These are phyloP conservation scores for Filobasidium wieringae DNA, from an alignment of 768 basidiomycete genomes.

Conservation along the genomic window DNA sequence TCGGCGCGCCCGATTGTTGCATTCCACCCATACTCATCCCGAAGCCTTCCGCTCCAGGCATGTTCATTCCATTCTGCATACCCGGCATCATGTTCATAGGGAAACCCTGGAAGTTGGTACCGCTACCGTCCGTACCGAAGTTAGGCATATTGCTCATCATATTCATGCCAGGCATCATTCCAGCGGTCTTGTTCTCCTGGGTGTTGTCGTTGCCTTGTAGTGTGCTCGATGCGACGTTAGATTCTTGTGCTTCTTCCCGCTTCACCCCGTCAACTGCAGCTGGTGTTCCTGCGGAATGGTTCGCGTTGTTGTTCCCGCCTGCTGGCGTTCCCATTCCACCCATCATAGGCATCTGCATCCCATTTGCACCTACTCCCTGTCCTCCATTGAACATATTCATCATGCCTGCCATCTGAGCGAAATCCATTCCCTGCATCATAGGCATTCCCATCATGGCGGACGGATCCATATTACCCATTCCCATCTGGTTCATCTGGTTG, in stretches of 20 bases:
- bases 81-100: constrained; percentile 3
- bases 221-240: background rate
- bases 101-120: background rate
- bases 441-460: constrained; percentile 64
- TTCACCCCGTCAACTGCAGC: background rate
- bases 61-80: background rate
- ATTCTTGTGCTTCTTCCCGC: background rate
- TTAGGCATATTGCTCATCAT: constrained; percentile 10
- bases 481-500: constrained; percentile 46
- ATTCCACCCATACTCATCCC: background rate
- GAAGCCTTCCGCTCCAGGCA: background rate
- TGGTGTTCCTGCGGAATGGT: background rate
- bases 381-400: constrained; percentile 11
- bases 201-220: background rate
- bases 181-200: background rate
- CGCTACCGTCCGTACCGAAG: background rate
- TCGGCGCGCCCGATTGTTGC: constrained; percentile 1
- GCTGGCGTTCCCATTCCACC: too few relatives aligned
- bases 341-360: too few relatives aligned
- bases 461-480: constrained; percentile 50
- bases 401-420: constrained; percentile 36
- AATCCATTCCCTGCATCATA: constrained; percentile 17
- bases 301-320: too few relatives aligned
- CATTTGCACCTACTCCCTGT: too few relatives aligned
- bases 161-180: constrained; percentile 11